Base-by-base conservation (phyloP, 345 rosid species). In the Cochlearia excelsa region DNA sequence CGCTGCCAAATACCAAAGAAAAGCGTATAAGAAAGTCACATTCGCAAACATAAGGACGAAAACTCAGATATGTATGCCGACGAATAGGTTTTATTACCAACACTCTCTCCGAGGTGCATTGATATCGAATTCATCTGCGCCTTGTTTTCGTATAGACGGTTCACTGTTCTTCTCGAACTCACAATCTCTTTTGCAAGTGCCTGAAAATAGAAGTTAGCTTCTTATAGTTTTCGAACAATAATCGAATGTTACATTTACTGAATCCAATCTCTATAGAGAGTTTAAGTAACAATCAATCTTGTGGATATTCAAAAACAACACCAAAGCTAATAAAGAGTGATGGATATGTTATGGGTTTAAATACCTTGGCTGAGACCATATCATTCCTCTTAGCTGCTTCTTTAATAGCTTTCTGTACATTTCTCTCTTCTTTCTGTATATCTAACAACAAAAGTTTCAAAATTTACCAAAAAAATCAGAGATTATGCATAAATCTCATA, bases 81-180 rank as follows among this genome's bases (percentile, higher is more conserved):
- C 9, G 69, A 27, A 31, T 38, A 71, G 51, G 65, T 46, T 29
- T 55, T 29, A 69, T 35, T 83, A 90, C 97, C 97, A 11, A 90
- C 85, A 65, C 97, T 90, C 72, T 90, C 97, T 7, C 97, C 97
- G 6, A 90, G 94, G 56, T 87, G 97, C 97, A 87, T 87, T 2
- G 97, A 90, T 72, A 90, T 84, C 16, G 97, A 90, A 78, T 90
- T 90, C 88, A 87, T 53, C 66, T 90, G 97, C 2, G 96, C 97
- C 81, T 82, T 90, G 49, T 90, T 90, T 75, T 90, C 97, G 74
- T 82, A 66, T 52, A 90, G 79, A 2, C 91, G 94, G 69, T 82
- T 84, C 39, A 85, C 89, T 7, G 97, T 90, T 75, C 66, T 85
- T 73, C 89, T 85, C 16, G 97, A 84, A 53, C 80, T 44, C 48